Percentiles rank a stretch among this genome's conserved stretches.
These are phyloP conservation scores for Dissoconium aciculare DNA, from an alignment of 2,329 filamentous ascomycete genomes.

Conservation along the genomic window DNA sequence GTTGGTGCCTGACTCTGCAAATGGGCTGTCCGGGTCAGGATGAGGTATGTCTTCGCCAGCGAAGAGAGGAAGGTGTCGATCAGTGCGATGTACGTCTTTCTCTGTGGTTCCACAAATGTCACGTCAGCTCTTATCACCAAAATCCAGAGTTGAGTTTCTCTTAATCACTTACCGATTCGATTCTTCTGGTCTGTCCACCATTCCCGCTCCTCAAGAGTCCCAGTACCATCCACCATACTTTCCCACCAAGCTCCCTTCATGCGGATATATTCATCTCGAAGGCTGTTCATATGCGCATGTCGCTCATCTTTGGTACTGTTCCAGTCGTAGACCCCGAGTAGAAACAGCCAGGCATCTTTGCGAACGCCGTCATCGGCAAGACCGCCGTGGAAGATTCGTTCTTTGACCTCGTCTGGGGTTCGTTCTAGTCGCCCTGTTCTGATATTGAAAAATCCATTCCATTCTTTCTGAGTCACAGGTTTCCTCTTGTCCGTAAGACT, in stretches of 20 bases:
- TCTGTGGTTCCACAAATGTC: constrained; percentile 47
- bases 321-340: constrained; percentile 88
- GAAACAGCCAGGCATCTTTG: constrained; percentile 92
- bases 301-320: constrained; percentile 77
- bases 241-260: constrained; percentile 97
- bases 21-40: constrained; percentile 88
- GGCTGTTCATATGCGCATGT: constrained; percentile 64
- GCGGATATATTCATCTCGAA: constrained; percentile 84
- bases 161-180: constrained; percentile 71
- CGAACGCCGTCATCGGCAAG: constrained; percentile 83
- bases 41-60: constrained; percentile 92
- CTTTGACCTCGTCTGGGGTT: constrained; percentile 85
- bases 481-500: constrained; percentile 63
- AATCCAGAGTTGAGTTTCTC: too few relatives aligned
- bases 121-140: too few relatives aligned
- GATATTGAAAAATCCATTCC: constrained; percentile 77
- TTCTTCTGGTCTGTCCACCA: constrained; percentile 94
- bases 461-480: constrained; percentile 67
- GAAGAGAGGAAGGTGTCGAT: constrained; percentile 88
- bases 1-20: constrained; percentile 84
- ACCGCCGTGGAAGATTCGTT: constrained; percentile 91
- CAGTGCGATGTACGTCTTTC: constrained; percentile 95
- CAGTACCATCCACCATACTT: constrained; percentile 65
- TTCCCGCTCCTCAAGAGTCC: constrained; percentile 68
- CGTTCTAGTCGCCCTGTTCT: constrained; percentile 58